Conservation (phyloP, 1,139 yeast species). For the Trichomonascaceae sp. region DNA sequence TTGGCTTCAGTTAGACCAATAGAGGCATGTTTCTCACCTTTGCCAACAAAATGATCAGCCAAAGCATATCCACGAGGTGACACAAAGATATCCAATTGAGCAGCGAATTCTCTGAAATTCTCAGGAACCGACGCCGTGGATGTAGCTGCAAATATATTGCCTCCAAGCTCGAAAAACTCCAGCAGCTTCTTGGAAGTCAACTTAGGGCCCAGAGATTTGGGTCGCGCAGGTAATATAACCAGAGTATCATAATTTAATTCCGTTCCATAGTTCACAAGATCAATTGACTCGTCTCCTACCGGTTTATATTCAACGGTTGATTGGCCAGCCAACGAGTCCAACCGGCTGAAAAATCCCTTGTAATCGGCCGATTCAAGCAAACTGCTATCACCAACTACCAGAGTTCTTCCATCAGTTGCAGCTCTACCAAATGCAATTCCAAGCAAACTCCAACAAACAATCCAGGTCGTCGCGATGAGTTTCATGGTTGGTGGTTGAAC, state of each 20-base stretch:
- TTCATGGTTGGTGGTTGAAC: conserved; percentile 4
- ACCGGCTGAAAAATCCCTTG: conserved; percentile 30
- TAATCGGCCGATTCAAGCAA: conserved; percentile 22
- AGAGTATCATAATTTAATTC: conserved; percentile 47
- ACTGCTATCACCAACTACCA: conserved; percentile 25
- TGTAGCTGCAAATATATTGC: conserved; percentile 64
- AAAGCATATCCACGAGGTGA: conserved; percentile 68
- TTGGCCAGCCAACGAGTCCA: conserved; percentile 27
- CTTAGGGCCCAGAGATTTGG: conserved; percentile 38
- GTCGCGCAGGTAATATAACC: conserved; percentile 45
- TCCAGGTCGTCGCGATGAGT: conserved; percentile 3
- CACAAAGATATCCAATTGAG: conserved; percentile 78
- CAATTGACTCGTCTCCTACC: conserved; percentile 29
- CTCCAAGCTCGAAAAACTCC: conserved; percentile 59
- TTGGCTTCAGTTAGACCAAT: conserved; percentile 12
- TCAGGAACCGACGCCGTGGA: conserved; percentile 60
- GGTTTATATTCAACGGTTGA: conserved; percentile 28
- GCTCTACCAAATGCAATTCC: conserved; percentile 17
- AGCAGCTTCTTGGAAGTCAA: conserved; percentile 40
- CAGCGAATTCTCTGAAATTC: conserved; percentile 58
- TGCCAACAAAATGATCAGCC: conserved; percentile 57
- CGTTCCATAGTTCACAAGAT: conserved; percentile 37
- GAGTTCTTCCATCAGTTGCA: conserved; percentile 18
- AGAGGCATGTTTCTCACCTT: conserved; percentile 23
- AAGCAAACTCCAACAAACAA: background rate